Percentiles rank a stretch among this genome's conserved stretches.
phyloP scores from a whole-genome alignment of 2,329 filamentous ascomycete genomes.

The Stylonectria norvegica region DNA sequence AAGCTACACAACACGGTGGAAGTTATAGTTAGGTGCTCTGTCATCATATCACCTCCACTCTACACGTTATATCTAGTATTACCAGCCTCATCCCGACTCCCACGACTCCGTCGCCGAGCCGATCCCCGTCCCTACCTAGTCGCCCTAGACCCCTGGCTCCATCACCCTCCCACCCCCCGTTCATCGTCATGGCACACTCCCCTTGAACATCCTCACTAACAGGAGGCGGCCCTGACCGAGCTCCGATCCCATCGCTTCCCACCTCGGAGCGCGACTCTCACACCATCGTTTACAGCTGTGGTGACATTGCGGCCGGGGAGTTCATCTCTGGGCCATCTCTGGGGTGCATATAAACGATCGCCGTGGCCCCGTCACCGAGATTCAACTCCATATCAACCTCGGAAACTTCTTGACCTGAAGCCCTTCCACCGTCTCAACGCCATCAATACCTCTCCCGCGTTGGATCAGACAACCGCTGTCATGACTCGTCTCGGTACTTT shows the following conservation, averaged over 20 bases:
- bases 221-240: constrained; percentile 17
- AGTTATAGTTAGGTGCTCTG: too few species aligned
- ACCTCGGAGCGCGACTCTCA: constrained; percentile 2
- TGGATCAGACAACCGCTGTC: not conserved
- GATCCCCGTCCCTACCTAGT: too few species aligned
- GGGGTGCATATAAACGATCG: constrained; percentile 12
- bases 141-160: too few species aligned
- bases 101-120: too few species aligned
- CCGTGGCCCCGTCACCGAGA: too few species aligned
- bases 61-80: too few species aligned
- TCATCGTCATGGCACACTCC: not conserved
- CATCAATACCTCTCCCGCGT: not conserved
- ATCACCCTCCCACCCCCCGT: constrained; percentile 3
- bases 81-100: too few species aligned
- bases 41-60: too few species aligned
- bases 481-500: constrained; percentile 33
- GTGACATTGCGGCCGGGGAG: constrained; percentile 6
- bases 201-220: constrained; percentile 9
- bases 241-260: constrained; percentile 10
- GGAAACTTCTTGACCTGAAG: not conserved
- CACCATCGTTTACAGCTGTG: constrained; percentile 10
- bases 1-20: too few species aligned
- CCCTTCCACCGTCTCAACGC: not conserved
- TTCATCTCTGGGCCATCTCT: not conserved
- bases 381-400: not conserved